phyloP scores from a whole-genome alignment of 2,329 filamentous ascomycete genomes.

The Apiospora koreana region DNA sequence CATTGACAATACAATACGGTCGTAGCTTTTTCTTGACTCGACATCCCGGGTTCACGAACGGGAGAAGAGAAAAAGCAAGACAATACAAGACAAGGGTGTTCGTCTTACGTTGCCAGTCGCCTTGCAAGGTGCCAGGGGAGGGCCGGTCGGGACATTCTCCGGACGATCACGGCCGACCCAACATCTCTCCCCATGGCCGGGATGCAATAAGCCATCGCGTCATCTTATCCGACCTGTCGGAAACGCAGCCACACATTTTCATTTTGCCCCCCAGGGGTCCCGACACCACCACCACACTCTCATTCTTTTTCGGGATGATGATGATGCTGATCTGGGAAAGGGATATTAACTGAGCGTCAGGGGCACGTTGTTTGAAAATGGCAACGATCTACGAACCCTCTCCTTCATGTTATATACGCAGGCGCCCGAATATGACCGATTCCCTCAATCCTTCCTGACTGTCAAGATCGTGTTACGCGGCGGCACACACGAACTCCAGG shows the following conservation, averaged over 20 bases:
- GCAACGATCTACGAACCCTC: constrained; percentile 4
- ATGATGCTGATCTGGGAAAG: not conserved
- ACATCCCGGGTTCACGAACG: not conserved
- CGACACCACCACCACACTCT: not conserved
- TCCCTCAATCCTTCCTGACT: not conserved
- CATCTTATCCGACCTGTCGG: constrained; percentile 12
- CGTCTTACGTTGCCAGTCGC: not conserved
- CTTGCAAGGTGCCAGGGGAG: not conserved
- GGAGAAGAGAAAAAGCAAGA: not conserved
- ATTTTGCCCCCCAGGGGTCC: not conserved
- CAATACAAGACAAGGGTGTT: not conserved
- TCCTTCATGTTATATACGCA: not conserved
- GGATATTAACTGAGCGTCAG: not conserved
- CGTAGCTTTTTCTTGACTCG: not conserved
- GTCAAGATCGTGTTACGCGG: not conserved
- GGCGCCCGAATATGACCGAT: not conserved
- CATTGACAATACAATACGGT: not conserved
- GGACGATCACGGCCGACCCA: constrained; percentile 10
- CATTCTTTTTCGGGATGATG: not conserved
- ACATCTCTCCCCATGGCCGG: not conserved
- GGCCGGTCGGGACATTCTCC: not conserved
- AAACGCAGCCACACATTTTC: not conserved
- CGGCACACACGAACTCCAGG: not conserved
- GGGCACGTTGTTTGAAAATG: not conserved
- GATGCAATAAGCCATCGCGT: constrained; percentile 11